Base-by-base conservation (phyloP, 1,284 basidiomycete species). In the Stereum hirsutum region DNA sequence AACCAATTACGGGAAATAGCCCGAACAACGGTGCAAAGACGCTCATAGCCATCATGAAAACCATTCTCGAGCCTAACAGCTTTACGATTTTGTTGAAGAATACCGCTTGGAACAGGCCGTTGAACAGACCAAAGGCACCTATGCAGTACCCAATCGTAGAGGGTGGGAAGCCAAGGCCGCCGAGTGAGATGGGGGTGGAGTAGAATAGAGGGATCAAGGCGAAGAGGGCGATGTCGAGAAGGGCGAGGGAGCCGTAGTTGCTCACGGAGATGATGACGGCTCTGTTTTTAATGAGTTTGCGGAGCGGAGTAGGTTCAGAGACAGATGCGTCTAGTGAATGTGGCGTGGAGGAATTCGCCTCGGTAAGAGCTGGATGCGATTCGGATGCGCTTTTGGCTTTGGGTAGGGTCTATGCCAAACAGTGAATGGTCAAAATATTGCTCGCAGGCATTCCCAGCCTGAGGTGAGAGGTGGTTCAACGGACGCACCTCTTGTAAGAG, bases 191-290 rank as follows among this genome's bases (percentile, higher is more conserved):
- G 3, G 79, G 74, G 46, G 77, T 81, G 15, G 78, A 71, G 48
- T 74, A 70, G 60, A 81, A 80, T n/a, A 82, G 64, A 5, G 81
- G 79, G 11, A 72, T 62, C 21, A 83, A 64, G 5, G 75, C 73
- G 34, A 59, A 65, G 32, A 74, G 53, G 0, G 70, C 66, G 43
- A 80, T 78, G 47, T 79, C 75, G 6, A 81, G 57, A 47, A 81
- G 66, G 19, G 75, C 73, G 19, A 82, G 44, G 28, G n/a, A 36
- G 27, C 68, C 68, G 56, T 82, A 84, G 57, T 82, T 85, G 30
- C 66, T 62, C 21, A 82, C 64, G 27, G 77, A 69, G 33, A 83
- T 54, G 14, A 76, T 54, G 19, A 79, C 66, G 0, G 65, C n/a
- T n/a, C n/a, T n/a, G n/a, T n/a, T n/a, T n/a, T n/a, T n/a, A n/a